Conservation (phyloP, 1,284 basidiomycete species). For the Tetrapyrgos nigripes region DNA sequence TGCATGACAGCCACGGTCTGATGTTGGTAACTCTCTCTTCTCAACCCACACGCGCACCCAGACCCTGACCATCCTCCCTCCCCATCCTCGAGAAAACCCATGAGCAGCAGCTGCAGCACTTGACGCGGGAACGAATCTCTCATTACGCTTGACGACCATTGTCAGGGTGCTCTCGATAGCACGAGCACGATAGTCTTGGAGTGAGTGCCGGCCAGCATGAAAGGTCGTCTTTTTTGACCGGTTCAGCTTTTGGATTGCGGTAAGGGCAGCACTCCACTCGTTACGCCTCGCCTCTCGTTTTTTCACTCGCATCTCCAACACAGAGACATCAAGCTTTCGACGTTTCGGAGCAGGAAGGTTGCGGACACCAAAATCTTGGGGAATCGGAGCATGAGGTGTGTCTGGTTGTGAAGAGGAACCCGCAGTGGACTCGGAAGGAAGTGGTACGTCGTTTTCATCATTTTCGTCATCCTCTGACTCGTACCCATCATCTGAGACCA, state of each 20-base stretch:
- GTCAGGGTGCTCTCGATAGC: conserved; percentile 33
- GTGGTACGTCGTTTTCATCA: background rate
- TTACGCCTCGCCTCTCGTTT: background rate
- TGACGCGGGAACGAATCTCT: conserved; percentile 31
- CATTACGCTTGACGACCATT: conserved; percentile 33
- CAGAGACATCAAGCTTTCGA: conserved; percentile 19
- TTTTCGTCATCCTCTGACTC: background rate
- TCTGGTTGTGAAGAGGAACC: background rate
- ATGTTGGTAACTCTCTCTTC: conserved; percentile 31
- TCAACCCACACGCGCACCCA: conserved; percentile 37
- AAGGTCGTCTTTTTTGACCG: conserved; percentile 22
- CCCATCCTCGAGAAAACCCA: conserved; percentile 33
- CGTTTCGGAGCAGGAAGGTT: conserved; percentile 15
- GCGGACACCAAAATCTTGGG: background rate
- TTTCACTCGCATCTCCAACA: background rate
- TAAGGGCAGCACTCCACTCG: conserved; percentile 8
- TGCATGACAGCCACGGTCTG: conserved; percentile 31
- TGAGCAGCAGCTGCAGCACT: conserved; percentile 33
- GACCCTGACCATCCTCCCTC: conserved; percentile 24
- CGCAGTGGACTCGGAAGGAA: background rate
- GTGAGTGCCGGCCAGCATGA: conserved; percentile 20
- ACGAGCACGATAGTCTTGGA: conserved; percentile 32
- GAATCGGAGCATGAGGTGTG: background rate
- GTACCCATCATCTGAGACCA: background rate
- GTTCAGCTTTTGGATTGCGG: conserved; percentile 21